Evolutionary conservation across 306 rosid genomes (phyloP).

Genomic region (Amphicarpaea edgeworthii): DNA sequence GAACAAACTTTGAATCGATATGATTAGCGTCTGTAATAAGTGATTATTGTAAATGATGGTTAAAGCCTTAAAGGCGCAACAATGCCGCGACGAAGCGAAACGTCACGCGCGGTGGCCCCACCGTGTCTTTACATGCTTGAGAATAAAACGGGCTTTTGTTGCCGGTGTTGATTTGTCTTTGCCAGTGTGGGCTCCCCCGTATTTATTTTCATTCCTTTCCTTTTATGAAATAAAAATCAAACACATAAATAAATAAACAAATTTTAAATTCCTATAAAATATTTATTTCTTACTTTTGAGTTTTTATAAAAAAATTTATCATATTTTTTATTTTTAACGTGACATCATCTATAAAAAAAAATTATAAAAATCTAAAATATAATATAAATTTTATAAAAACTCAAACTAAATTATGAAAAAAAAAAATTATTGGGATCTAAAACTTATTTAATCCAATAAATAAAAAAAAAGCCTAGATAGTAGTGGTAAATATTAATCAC

Average conservation of each 20-base stretch:
- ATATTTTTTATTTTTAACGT: too few relatives aligned
- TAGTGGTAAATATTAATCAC: not conserved
- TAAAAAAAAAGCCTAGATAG: not conserved
- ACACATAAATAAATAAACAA: too few relatives aligned
- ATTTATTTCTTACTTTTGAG: too few relatives aligned
- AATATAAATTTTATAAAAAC: too few relatives aligned
- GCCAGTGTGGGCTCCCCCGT: not conserved
- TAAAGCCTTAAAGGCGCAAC: constrained; percentile 3
- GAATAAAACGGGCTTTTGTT: constrained; percentile 22
- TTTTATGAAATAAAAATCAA: not conserved
- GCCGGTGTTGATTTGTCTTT: constrained; percentile 26
- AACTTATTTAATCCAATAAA: too few relatives aligned
- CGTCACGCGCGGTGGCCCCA: constrained; percentile 53
- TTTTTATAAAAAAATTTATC: too few relatives aligned
- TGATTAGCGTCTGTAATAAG: constrained; percentile 32
- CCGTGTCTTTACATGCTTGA: constrained; percentile 43
- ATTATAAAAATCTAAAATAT: too few relatives aligned
- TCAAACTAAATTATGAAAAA: too few relatives aligned
- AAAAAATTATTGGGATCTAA: too few relatives aligned
- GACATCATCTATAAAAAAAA: too few relatives aligned
- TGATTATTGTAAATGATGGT: not conserved
- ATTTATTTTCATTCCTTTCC: constrained; percentile 38
- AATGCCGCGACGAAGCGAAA: constrained; percentile 40
- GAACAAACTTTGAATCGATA: not conserved
- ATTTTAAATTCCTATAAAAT: too few relatives aligned